These are phyloP conservation scores for Diaporthe eres DNA, from an alignment of 2,329 filamentous ascomycete genomes.

Conservation along the genomic window DNA sequence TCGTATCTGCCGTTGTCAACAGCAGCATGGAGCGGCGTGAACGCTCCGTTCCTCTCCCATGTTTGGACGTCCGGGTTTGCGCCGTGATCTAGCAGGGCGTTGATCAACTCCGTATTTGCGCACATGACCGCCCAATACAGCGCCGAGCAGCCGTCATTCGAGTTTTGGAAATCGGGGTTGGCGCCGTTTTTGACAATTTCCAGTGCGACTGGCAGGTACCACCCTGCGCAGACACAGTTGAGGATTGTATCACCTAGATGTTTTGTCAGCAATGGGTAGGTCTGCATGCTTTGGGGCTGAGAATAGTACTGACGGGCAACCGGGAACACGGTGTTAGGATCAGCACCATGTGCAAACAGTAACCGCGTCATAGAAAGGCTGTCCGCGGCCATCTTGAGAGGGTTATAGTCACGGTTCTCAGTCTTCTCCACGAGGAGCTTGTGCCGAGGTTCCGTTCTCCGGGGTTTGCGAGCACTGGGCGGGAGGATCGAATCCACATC, in stretches of 20 bases:
- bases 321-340: background rate
- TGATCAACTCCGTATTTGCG: background rate
- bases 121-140: constrained; percentile 18
- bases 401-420: background rate
- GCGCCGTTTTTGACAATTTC: constrained; percentile 13
- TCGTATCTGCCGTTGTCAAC: background rate
- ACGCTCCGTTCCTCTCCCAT: background rate
- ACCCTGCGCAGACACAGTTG: background rate
- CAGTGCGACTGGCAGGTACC: constrained; percentile 17
- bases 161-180: background rate
- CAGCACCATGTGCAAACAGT: background rate
- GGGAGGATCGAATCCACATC: background rate
- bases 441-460: constrained; percentile 2
- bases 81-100: constrained; percentile 6
- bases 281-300: fast-evolving
- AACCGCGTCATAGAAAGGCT: background rate
- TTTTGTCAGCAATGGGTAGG: background rate
- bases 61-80: background rate
- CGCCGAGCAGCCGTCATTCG: background rate
- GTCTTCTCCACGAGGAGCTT: constrained; percentile 1
- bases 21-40: constrained; percentile 5
- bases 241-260: background rate
- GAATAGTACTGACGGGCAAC: constrained; percentile 8
- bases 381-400: background rate
- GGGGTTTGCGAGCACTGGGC: background rate